These are phyloP conservation scores for Penicillium nucicola DNA, from an alignment of 495 filamentous ascomycete species.

Conservation along the genomic window DNA sequence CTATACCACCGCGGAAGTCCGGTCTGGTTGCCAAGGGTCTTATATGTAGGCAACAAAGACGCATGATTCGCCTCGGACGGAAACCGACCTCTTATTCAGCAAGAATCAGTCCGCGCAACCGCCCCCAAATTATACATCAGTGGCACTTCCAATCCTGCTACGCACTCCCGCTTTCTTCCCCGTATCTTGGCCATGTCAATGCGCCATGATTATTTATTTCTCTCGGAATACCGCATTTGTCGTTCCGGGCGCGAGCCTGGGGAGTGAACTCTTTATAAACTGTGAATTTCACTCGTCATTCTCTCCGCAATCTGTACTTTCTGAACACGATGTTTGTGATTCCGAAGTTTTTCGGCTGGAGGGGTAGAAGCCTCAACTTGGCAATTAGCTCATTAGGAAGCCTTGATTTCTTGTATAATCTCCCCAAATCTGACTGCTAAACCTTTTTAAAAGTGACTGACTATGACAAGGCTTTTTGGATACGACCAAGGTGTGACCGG, in stretches of 20 bases:
- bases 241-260: constrained; percentile 7
- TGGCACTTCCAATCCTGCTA: constrained; percentile 14
- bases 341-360: constrained; percentile 57
- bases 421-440: neutral
- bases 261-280: constrained; percentile 19
- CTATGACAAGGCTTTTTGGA: constrained; percentile 40
- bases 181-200: constrained; percentile 21
- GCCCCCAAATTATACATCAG: constrained; percentile 12
- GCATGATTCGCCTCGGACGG: neutral
- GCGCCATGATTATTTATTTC: neutral
- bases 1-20: constrained; percentile 10
- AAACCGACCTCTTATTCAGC: constrained; percentile 9
- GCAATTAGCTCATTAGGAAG: constrained; percentile 66
- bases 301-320: constrained; percentile 6
- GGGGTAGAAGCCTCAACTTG: constrained; percentile 60
- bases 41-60: neutral
- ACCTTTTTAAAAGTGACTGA: neutral
- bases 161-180: constrained; percentile 12
- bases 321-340: constrained; percentile 35
- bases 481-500: constrained; percentile 59
- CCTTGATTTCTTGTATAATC: constrained; percentile 57
- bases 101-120: constrained; percentile 4
- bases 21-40: neutral
- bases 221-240: constrained; percentile 25
- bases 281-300: constrained; percentile 2